Percentiles rank a stretch among this genome's conserved stretches.
Conservation (phyloP, 2,329 filamentous ascomycete genomes). For the Exophiala bonariae region DNA sequence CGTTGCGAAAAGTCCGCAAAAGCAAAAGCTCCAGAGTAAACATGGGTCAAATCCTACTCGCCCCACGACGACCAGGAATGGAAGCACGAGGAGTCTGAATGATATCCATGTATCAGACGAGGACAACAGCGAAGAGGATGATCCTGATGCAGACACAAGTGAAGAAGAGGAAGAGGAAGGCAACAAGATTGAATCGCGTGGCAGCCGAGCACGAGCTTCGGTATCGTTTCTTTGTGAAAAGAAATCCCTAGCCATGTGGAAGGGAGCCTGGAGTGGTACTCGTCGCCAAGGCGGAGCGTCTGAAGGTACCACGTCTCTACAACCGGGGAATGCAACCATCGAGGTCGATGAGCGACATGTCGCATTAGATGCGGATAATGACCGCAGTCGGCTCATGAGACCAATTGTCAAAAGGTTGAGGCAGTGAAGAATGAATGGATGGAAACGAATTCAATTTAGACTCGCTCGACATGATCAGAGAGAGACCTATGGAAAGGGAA, state of each 20-base stretch:
- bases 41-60: conserved; percentile 1
- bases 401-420: neutral
- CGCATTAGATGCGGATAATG: neutral
- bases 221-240: neutral
- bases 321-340: neutral
- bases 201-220: neutral
- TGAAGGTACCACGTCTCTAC: neutral
- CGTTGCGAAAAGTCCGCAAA: neutral
- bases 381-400: neutral
- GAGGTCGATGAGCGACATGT: neutral
- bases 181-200: too few relatives aligned
- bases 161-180: neutral
- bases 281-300: neutral
- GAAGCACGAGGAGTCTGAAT: neutral
- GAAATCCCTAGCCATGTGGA: neutral
- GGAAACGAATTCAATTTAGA: too few relatives aligned
- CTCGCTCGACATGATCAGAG: too few relatives aligned
- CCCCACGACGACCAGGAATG: neutral
- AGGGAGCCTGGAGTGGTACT: neutral
- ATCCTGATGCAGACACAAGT: neutral
- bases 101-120: neutral
- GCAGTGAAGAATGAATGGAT: neutral
- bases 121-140: neutral
- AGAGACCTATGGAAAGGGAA: too few relatives aligned
- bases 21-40: neutral